Base-by-base conservation (phyloP, 2,329 filamentous ascomycete species). In the Claviceps africana region DNA sequence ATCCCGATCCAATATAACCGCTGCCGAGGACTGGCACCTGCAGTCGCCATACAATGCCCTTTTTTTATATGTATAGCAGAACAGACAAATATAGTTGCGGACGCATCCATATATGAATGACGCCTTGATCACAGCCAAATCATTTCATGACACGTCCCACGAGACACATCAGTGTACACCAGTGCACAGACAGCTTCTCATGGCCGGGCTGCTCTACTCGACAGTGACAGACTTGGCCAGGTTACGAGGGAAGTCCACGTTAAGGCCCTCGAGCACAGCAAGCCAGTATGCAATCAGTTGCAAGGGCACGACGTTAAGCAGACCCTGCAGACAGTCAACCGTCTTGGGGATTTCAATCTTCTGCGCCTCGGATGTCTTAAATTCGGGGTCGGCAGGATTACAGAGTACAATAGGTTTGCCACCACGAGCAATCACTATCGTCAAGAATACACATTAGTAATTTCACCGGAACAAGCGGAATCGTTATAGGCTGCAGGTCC, bases 281-380 rank as follows among this genome's bases (percentile, higher is more conserved):
- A 98, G 82, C 91, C 93, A 97, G 80, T 98, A 98, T 55, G 93
- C 88, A 74, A 98, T 96, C 62, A 98, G 79, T 77, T 98, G 93
- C 64, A 98, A 79, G 50, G 93, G 93, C 61, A 98, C 88, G 64
- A 98, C 93, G 72, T 98, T 98, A 66, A 98, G 81, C 61, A 98
- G 84, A 70, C 93, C 93, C 76, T 98, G 93, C 54, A 98, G 81
- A 63, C 85, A 86, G 67, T 98, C 93, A 55, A 96, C 89, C 7
- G 91, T 97, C 77, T 86, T 85, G 61, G 93, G 93, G 55, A 98
- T 88, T 77, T 96, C 90, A 60, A 98, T 97, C 78, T 91, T 95
- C 76, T 95, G 88, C 42, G 90, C 93, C 73, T 91, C 85, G 58
- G 84, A 86, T 54, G 82, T 70, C 56, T 85, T 83, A 77, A 98